phyloP scores from a whole-genome alignment of 495 filamentous ascomycete species.

The Podospora tetraspora region DNA sequence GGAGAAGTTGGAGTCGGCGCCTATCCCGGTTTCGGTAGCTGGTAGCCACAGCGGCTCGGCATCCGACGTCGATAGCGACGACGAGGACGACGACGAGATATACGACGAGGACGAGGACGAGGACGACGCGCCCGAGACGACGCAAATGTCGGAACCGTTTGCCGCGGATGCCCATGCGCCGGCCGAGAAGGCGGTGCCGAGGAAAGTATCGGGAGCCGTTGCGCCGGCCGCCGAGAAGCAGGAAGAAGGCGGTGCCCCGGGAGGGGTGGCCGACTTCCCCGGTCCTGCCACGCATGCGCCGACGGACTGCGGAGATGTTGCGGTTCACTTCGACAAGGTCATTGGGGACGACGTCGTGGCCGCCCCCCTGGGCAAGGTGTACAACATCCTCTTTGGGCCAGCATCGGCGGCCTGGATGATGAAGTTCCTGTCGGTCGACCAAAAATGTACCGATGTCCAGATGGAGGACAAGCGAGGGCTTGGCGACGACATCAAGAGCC shows the following conservation, averaged over 20 bases:
- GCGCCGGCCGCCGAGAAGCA: constrained; percentile 47
- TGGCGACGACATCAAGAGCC: constrained; percentile 62
- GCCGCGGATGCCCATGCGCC: constrained; percentile 62
- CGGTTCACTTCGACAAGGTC: constrained; percentile 74
- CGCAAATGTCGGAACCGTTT: constrained; percentile 56
- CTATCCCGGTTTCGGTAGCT: constrained; percentile 22
- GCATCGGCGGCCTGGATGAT: constrained; percentile 71
- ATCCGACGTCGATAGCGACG: constrained; percentile 61
- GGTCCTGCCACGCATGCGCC: constrained; percentile 78
- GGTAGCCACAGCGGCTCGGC: constrained; percentile 44
- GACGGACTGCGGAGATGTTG: constrained; percentile 73
- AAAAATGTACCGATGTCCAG: constrained; percentile 81
- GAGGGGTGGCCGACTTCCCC: constrained; percentile 64
- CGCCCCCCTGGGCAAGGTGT: constrained; percentile 88
- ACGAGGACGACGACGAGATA: constrained; percentile 59
- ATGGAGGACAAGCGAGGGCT: constrained; percentile 78
- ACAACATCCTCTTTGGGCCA: constrained; percentile 78
- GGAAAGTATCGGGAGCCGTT: constrained; percentile 63
- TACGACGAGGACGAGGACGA: constrained; percentile 76
- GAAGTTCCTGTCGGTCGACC: constrained; percentile 78
- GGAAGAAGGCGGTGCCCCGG: constrained; percentile 53
- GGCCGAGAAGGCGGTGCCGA: constrained; percentile 49
- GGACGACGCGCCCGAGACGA: constrained; percentile 52
- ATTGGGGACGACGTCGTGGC: constrained; percentile 80
- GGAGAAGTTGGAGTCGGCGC: constrained; percentile 64